Evolutionary conservation across 306 rosid genomes (phyloP).

Genomic region (Trifolium fragiferum): DNA sequence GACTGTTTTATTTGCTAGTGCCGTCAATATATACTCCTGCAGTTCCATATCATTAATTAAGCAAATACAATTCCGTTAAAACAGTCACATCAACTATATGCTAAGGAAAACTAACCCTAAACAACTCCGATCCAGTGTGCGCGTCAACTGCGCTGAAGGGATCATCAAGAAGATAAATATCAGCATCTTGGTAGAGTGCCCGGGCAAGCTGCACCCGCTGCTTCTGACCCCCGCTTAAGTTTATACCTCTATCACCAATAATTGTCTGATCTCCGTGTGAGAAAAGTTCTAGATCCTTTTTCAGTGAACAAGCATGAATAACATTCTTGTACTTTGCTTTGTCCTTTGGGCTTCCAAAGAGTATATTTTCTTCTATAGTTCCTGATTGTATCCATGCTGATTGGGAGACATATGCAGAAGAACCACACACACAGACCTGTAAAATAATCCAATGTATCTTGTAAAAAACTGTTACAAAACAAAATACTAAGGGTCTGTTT

Average conservation of each 20-base stretch:
- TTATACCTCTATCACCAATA: conserved; percentile 98
- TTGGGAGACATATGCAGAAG: conserved; percentile 91
- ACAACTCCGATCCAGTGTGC: conserved; percentile 91
- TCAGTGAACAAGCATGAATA: conserved; percentile 94
- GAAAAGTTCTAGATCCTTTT: conserved; percentile 88
- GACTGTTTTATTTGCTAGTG: conserved; percentile 84
- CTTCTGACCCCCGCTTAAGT: conserved; percentile 99
- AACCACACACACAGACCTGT: conserved; percentile 90
- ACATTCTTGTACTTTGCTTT: conserved; percentile 97
- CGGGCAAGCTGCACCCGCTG: conserved; percentile 99
- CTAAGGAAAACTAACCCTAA: conserved; percentile 50
- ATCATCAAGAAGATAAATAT: conserved; percentile 95
- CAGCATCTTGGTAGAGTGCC: conserved; percentile 98
- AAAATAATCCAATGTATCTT: conserved; percentile 40
- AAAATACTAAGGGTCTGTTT: conserved; percentile 9
- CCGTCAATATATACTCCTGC: conserved; percentile 97
- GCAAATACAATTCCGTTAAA: conserved; percentile 42
- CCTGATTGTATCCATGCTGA: conserved; percentile 99
- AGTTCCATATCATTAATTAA: conserved; percentile 50
- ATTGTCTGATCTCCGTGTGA: conserved; percentile 98
- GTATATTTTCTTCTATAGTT: conserved; percentile 94
- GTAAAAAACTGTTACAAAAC: conserved; percentile 1
- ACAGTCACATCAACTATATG: conserved; percentile 38
- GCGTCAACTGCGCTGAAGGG: conserved; percentile 99
- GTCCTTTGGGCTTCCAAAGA: conserved; percentile 90